A percentile compares a stretch with the other conserved stretches of the same genome.
Evolutionary conservation across 2,329 filamentous ascomycete genomes (phyloP).

Genomic region (Didymella lethalis): DNA sequence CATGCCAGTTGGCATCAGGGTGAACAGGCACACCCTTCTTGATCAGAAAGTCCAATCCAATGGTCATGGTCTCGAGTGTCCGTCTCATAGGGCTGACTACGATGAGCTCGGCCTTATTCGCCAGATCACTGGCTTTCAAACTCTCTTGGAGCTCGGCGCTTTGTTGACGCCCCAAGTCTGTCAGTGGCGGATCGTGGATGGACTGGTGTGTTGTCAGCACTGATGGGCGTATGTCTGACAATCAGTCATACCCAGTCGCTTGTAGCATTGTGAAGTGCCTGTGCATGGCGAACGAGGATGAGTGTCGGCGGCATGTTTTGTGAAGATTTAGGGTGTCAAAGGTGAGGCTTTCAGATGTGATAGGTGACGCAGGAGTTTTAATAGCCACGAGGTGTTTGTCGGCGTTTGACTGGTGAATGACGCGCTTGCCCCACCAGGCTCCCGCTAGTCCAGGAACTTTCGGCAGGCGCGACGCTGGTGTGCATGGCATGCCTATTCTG

Average conservation of each 20-base stretch:
- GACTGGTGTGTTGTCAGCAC: constrained; percentile 21
- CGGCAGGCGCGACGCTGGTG: constrained; percentile 5
- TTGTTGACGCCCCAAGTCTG: constrained; percentile 53
- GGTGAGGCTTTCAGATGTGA: neutral
- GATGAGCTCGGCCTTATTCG: constrained; percentile 61
- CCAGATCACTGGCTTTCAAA: constrained; percentile 49
- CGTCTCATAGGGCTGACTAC: constrained; percentile 71
- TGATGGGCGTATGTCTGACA: neutral
- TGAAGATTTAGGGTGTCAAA: neutral
- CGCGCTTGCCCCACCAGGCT: constrained; percentile 18
- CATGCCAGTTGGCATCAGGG: constrained; percentile 70
- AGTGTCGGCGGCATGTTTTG: constrained; percentile 54
- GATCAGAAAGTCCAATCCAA: constrained; percentile 66
- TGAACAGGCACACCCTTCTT: constrained; percentile 59
- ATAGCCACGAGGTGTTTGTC: constrained; percentile 12
- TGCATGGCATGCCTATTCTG: constrained; percentile 1
- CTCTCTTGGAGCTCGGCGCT: constrained; percentile 51
- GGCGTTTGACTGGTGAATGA: constrained; percentile 22
- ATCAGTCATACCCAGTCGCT: constrained; percentile 42
- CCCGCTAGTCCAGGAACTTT: constrained; percentile 14
- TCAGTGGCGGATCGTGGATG: constrained; percentile 54
- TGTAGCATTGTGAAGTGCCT: constrained; percentile 56
- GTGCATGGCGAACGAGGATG: constrained; percentile 56
- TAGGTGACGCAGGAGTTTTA: constrained; percentile 12
- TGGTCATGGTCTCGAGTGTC: constrained; percentile 69